Evolutionary conservation across 2,329 filamentous ascomycete species (phyloP), one percentile per base, ranked within the genome.

Genomic region (Hirsutella rhossiliensis): DNA sequence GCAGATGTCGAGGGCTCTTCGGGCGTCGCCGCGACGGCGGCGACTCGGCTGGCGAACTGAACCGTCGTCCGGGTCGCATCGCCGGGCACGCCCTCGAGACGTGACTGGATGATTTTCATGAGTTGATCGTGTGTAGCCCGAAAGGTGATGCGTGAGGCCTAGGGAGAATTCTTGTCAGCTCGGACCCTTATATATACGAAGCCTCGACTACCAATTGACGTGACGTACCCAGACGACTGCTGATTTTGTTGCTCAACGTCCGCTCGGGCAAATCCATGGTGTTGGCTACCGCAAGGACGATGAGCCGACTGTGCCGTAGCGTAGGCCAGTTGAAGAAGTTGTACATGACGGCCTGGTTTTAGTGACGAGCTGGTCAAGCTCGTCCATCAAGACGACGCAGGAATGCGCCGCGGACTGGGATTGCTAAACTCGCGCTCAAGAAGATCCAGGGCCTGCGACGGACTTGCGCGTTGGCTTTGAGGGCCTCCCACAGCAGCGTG

Each of bases 311-410:
- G 63, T 98, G 89, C 41, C 86, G 78, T 43, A 97, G 71, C 11
- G 87, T 85, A 4, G 92, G 92, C 92, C 92, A 98, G 59, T 98
- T 98, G 75, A 98, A 98, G 64, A 98, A 98, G 63, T 98, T 98
- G 68, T 98, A 98, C 92, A 98, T 98, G 65, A 98, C 92, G n/a
- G 87, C 90, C 62, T 98, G 94, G 56, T 95, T 97, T 90, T 92
- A 12, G 92, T 98, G 5, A 98, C 94, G 8, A 98, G 76, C 64
- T 98, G 92, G 60, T 98, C 92, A 40, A 98, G 74, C 64, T 98
- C 92, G 57, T 98, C 92, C 92, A 98, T 98, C 42, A 98, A 68
- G 2, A 98, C 92, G 13, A 98, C 92, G 58, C 90, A 97, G 1
- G 92, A 6, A 94, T 87, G 48, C 92, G 78, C 42, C 92, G 78